These are phyloP conservation scores for Klebsormidium nitens DNA, from an alignment of 139 green algal genomes.

Conservation along the genomic window DNA sequence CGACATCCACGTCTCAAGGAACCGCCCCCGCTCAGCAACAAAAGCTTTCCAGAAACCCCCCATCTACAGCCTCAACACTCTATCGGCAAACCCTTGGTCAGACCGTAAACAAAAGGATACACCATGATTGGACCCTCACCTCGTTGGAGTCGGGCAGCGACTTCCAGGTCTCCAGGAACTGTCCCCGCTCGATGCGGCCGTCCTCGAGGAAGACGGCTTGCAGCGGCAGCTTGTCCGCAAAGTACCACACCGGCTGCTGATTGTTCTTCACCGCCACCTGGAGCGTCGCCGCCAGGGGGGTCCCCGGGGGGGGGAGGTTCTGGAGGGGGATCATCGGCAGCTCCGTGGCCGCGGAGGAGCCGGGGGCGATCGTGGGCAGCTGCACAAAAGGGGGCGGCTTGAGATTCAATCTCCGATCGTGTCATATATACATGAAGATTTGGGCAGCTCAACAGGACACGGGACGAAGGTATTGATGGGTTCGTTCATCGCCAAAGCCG, in stretches of 20 bases:
- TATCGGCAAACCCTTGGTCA: slow-evolving; percentile 15
- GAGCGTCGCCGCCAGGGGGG: slow-evolving; percentile 37
- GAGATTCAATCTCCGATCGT: not conserved
- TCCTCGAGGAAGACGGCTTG: slow-evolving; percentile 45
- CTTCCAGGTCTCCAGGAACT: slow-evolving; percentile 47
- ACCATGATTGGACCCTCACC: too few relatives aligned
- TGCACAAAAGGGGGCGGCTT: slow-evolving; percentile 1
- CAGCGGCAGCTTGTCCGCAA: slow-evolving; percentile 63
- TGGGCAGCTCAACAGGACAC: too few relatives aligned
- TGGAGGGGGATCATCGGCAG: slow-evolving; percentile 51
- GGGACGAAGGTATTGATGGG: too few relatives aligned
- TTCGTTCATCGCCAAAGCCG: too few relatives aligned
- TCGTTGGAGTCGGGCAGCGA: slow-evolving; percentile 34
- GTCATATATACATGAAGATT: not conserved
- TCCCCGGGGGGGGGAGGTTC: slow-evolving; percentile 45
- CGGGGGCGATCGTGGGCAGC: slow-evolving; percentile 18
- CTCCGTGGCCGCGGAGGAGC: slow-evolving; percentile 7
- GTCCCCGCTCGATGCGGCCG: slow-evolving; percentile 31
- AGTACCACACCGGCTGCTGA: slow-evolving; percentile 85
- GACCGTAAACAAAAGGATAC: too few relatives aligned
- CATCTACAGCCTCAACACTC: too few relatives aligned
- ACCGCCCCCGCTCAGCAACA: too few relatives aligned
- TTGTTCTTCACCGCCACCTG: slow-evolving; percentile 77
- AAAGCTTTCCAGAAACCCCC: too few relatives aligned
- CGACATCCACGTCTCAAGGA: too few relatives aligned